Evolutionary conservation across 2,329 filamentous ascomycete species (phyloP).

Genomic region (Aspergillus novofumigatus): DNA sequence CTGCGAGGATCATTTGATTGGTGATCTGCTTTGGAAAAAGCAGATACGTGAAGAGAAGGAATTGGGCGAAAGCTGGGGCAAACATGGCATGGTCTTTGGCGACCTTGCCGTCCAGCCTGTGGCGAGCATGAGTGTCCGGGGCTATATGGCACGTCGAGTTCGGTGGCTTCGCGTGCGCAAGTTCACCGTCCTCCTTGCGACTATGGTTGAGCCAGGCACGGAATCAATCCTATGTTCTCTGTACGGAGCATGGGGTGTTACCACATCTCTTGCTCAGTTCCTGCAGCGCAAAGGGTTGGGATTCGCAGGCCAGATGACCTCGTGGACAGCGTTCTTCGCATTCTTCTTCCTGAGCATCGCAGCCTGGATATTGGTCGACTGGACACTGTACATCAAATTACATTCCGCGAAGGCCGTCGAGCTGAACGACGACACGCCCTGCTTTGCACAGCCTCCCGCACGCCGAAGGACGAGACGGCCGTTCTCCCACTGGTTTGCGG

Average conservation of each 20-base stretch:
- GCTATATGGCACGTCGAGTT: slow-evolving; percentile 76
- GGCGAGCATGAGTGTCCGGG: slow-evolving; percentile 68
- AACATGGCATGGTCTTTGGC: slow-evolving; percentile 79
- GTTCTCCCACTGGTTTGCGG: slow-evolving; percentile 68
- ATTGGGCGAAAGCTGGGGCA: slow-evolving; percentile 51
- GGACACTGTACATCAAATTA: slow-evolving; percentile 66
- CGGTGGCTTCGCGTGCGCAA: slow-evolving; percentile 92
- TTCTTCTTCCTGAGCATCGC: slow-evolving; percentile 65
- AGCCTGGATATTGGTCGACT: slow-evolving; percentile 72
- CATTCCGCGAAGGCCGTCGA: slow-evolving; percentile 70
- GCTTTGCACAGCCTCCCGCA: slow-evolving; percentile 59
- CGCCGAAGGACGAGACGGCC: slow-evolving; percentile 46
- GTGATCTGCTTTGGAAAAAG: slow-evolving; percentile 77
- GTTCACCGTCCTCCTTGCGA: slow-evolving; percentile 85
- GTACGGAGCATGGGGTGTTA: slow-evolving; percentile 75
- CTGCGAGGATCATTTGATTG: slow-evolving; percentile 95
- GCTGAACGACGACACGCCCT: slow-evolving; percentile 66
- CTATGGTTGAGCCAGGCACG: slow-evolving; percentile 86
- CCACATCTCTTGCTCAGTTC: slow-evolving; percentile 59
- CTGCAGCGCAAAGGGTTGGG: slow-evolving; percentile 44
- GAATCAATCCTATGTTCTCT: slow-evolving; percentile 80
- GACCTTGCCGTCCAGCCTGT: slow-evolving; percentile 90
- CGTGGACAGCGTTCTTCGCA: slow-evolving; percentile 62
- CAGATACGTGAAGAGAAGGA: slow-evolving; percentile 35
- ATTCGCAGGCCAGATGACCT: slow-evolving; percentile 52